Evolutionary conservation across 352 stramenopile species (phyloP), one percentile per base, ranked within the genome.

Genomic region (Pythium dissimile): DNA sequence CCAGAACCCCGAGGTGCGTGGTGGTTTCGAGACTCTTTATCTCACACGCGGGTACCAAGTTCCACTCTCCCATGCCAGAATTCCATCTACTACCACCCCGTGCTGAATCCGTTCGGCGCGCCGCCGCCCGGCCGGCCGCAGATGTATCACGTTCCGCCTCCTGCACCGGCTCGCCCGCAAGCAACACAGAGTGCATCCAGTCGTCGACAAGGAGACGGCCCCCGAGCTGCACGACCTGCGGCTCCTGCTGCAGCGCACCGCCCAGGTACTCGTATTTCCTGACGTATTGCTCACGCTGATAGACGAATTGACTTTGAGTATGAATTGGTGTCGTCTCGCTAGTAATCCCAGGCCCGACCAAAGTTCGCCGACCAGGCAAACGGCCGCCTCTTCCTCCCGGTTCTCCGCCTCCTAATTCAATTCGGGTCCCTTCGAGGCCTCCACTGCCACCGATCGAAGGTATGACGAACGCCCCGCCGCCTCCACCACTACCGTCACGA

Each of bases 51-150:
- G 20, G 13, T 26, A 13, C 30, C 26, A 38, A 13, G 5, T 51
- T 44, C 21, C 44, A 3, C 15, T 52, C 31, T 1, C 15, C 13
- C 18, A 21, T 2, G 13, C 12, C 37, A 88, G 77, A 92, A 88
- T 39, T 92, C 81, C 1, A 79, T 92, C 38, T 89, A 92, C 54
- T 92, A 89, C 45, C 79, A 92, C 38, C 79, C 79, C n/a, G 87
- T 79, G 18, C 48, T 92, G 9, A 92, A 92, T 30, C 81, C 81
- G 1, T 92, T 89, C 24, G 81, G 81, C 18, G 79, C 80, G 1
- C 81, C 81, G 7, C 81, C 81, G 1, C 81, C 81, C 20, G 81
- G 81, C 13, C 69, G 66, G 26, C 79, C 81, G 7, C 79, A 92
- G 28, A 74, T 67, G 66, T 92, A 86, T 56, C 73, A 68, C 13